These are phyloP conservation scores for Epichloe scottii DNA, from an alignment of 2,329 filamentous ascomycete species.

Conservation along the genomic window DNA sequence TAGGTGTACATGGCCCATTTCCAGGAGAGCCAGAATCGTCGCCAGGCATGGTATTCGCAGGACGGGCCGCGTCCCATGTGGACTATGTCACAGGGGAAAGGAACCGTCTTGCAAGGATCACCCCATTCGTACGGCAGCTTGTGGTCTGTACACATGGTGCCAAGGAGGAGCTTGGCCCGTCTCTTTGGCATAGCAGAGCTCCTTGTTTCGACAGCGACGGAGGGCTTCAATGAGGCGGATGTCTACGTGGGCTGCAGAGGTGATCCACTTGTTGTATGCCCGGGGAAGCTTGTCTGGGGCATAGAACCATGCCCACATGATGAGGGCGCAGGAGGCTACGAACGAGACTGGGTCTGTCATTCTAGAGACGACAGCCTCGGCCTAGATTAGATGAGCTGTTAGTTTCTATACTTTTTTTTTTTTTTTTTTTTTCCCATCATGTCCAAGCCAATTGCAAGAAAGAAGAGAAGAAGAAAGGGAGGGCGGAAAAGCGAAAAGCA, in stretches of 20 bases:
- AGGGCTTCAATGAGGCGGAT: slow-evolving; percentile 61
- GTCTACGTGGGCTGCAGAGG: slow-evolving; percentile 63
- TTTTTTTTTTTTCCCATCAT: no score
- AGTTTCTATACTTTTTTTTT: no score
- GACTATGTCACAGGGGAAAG: slow-evolving; percentile 72
- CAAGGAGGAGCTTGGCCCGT: slow-evolving; percentile 60
- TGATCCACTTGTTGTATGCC: slow-evolving; percentile 74
- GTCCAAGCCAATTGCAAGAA: not conserved
- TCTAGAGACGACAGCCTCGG: slow-evolving; percentile 22
- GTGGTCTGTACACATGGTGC: slow-evolving; percentile 61
- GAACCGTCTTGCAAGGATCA: slow-evolving; percentile 54
- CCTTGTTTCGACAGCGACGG: slow-evolving; percentile 48
- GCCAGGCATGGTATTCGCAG: slow-evolving; percentile 62
- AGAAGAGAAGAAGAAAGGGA: not conserved
- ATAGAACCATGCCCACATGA: slow-evolving; percentile 91
- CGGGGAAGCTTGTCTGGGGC: slow-evolving; percentile 54
- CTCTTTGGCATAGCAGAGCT: slow-evolving; percentile 60
- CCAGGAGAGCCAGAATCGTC: slow-evolving; percentile 57
- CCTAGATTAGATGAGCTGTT: slow-evolving; percentile 9
- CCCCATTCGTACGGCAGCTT: slow-evolving; percentile 57
- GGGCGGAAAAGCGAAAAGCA: not conserved
- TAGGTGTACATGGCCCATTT: slow-evolving; percentile 66
- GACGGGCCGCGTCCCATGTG: slow-evolving; percentile 66
- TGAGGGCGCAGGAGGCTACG: slow-evolving; percentile 54
- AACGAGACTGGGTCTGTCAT: slow-evolving; percentile 58